phyloP scores from a whole-genome alignment of 306 rosid species.

The Lablab purpureus region DNA sequence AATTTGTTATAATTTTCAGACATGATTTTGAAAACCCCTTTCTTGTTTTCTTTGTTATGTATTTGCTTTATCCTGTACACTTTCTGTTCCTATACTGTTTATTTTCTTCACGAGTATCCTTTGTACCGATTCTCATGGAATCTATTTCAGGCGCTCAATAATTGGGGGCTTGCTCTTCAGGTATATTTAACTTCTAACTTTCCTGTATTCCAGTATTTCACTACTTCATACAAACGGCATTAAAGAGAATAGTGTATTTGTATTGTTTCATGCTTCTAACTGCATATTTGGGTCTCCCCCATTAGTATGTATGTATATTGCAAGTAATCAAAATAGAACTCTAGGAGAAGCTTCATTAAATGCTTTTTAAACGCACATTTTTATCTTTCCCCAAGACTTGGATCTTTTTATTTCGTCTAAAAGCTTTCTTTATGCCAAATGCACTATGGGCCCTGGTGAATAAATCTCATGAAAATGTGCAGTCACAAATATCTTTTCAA shows the following conservation, averaged over 20 bases:
- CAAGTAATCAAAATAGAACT: conserved; percentile 17
- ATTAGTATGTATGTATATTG: not conserved
- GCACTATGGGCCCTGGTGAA: not conserved
- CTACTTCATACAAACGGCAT: conserved; percentile 15
- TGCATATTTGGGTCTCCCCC: not conserved
- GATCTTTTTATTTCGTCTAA: not conserved
- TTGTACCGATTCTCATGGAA: conserved; percentile 45
- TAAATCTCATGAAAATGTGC: not conserved
- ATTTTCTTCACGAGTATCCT: conserved; percentile 33
- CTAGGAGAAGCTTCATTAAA: conserved; percentile 17
- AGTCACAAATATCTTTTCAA: not conserved
- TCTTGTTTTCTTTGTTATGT: conserved; percentile 19
- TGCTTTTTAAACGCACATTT: conserved; percentile 17
- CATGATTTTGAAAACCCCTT: conserved; percentile 13
- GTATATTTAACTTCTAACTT: conserved; percentile 54
- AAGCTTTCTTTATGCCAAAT: conserved; percentile 19
- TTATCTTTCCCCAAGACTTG: not conserved
- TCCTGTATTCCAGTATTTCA: conserved; percentile 17
- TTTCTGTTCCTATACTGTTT: conserved; percentile 19
- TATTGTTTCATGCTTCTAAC: conserved; percentile 27
- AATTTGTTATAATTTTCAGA: conserved; percentile 24
- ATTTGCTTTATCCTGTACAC: conserved; percentile 20
- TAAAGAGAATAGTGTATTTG: not conserved
- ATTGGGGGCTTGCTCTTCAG: conserved; percentile 99
- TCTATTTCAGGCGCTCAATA: conserved; percentile 94